Evolutionary conservation across 1,139 yeast species (phyloP).

Genomic region (Candida glucosophila): DNA sequence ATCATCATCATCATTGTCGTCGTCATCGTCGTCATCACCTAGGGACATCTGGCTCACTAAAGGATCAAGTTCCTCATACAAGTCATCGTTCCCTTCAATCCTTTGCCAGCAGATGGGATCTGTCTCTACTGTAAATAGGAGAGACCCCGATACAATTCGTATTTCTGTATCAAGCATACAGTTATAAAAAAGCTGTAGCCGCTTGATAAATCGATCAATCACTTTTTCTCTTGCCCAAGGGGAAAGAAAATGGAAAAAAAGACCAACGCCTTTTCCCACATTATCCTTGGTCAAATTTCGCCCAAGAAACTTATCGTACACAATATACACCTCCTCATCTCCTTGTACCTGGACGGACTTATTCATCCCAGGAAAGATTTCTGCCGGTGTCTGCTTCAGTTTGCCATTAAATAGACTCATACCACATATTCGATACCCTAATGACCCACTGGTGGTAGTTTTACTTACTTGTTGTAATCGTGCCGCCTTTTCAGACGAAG

Average conservation of each 20-base stretch:
- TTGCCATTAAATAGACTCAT: conserved; percentile 49
- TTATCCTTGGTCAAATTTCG: conserved; percentile 40
- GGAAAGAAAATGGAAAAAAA: conserved; percentile 37
- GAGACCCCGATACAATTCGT: conserved; percentile 65
- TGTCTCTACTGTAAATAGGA: conserved; percentile 68
- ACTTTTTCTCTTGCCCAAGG: conserved; percentile 14
- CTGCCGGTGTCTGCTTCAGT: conserved; percentile 2
- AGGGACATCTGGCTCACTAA: too few relatives aligned
- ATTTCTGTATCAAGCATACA: conserved; percentile 55
- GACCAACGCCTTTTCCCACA: conserved; percentile 38
- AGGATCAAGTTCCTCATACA: conserved; percentile 28
- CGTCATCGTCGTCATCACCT: conserved; percentile 21
- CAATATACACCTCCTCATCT: conserved; percentile 29
- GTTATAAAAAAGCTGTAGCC: conserved; percentile 59
- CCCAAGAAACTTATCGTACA: conserved; percentile 66
- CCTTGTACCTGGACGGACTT: conserved; percentile 6
- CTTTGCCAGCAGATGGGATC: conserved; percentile 43
- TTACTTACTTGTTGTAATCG: conserved; percentile 57
- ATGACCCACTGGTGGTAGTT: conserved; percentile 71
- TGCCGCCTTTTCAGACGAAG: conserved; percentile 48
- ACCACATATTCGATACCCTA: conserved; percentile 77
- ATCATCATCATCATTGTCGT: conserved; percentile 16
- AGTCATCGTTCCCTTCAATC: conserved; percentile 12
- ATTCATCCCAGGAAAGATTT: conserved; percentile 10
- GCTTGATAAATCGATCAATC: conserved; percentile 37